Evolutionary conservation across 2,329 filamentous ascomycete genomes (phyloP).

Genomic region (Thelonectria discophora): DNA sequence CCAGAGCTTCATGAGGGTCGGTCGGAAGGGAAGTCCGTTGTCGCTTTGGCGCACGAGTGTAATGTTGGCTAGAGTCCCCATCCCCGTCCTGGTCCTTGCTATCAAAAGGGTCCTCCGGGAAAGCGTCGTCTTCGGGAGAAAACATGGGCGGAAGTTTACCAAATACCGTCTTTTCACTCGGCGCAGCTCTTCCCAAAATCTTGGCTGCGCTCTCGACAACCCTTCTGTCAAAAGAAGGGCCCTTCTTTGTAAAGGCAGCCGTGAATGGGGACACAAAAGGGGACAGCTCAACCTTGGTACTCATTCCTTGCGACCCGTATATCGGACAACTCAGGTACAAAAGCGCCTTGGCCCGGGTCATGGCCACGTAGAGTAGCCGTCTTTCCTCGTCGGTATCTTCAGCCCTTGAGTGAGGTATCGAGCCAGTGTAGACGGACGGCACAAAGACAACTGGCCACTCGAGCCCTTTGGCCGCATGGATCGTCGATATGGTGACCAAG

Average conservation of each 20-base stretch:
- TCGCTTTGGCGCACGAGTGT: conserved; percentile 41
- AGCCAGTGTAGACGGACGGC: conserved; percentile 87
- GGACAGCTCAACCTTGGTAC: conserved; percentile 72
- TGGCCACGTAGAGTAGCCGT: conserved; percentile 90
- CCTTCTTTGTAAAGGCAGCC: conserved; percentile 62
- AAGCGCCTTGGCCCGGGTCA: conserved; percentile 90
- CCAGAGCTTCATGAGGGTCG: conserved; percentile 24
- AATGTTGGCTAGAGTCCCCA: conserved; percentile 29
- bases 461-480: conserved; percentile 93
- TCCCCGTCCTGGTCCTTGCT: conserved; percentile 41
- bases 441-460: conserved; percentile 98
- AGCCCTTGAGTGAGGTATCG: conserved; percentile 86
- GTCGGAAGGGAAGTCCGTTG: conserved; percentile 39
- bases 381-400: conserved; percentile 91
- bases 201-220: conserved; percentile 73
- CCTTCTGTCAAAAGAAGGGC: conserved; percentile 72
- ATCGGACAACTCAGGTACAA: conserved; percentile 86
- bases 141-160: conserved; percentile 62
- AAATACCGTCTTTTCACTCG: conserved; percentile 64
- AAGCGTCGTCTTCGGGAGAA: conserved; percentile 71
- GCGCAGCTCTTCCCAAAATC: conserved; percentile 73
- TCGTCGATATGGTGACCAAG: conserved; percentile 90
- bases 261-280: conserved; percentile 70
- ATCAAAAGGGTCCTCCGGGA: conserved; percentile 69
- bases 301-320: conserved; percentile 67